These are phyloP conservation scores for Phytophthora cryptogea DNA, from an alignment of 352 stramenopile species.

Conservation along the genomic window DNA sequence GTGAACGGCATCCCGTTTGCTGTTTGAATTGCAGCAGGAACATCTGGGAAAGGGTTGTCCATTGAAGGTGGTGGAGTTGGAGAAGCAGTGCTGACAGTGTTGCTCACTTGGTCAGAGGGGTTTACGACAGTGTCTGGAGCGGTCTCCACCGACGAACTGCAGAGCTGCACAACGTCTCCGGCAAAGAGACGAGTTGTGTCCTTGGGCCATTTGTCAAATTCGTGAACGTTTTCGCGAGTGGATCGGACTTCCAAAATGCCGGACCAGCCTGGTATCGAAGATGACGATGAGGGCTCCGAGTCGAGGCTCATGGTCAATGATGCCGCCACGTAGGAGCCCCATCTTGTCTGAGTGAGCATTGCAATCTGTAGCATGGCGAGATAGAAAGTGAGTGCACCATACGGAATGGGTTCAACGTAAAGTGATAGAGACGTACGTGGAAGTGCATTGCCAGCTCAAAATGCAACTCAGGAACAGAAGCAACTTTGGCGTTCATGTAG, in stretches of 20 bases:
- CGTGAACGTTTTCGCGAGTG: conserved; percentile 39
- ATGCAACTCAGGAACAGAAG: conserved; percentile 47
- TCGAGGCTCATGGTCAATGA: conserved; percentile 49
- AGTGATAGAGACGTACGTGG: conserved; percentile 42
- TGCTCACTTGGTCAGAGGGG: conserved; percentile 1
- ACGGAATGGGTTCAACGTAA: no score
- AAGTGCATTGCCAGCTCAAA: conserved; percentile 63
- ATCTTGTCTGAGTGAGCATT: conserved; percentile 67
- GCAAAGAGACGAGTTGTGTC: conserved; percentile 49
- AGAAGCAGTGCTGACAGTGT: not conserved
- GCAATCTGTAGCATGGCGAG: conserved; percentile 41
- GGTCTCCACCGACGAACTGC: not conserved
- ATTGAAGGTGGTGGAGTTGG: not conserved
- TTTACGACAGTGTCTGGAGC: not conserved
- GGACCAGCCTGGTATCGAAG: conserved; percentile 21
- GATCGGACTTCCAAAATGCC: conserved; percentile 63
- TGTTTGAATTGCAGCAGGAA: conserved; percentile 3
- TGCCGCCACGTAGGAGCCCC: conserved; percentile 53
- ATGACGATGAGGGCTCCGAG: conserved; percentile 2
- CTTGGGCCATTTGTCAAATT: conserved; percentile 48
- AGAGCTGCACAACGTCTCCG: conserved; percentile 29
- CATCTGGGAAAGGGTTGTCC: not conserved
- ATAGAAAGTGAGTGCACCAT: not conserved
- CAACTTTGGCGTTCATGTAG: conserved; percentile 33
- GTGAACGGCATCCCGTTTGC: conserved; percentile 8